Base-by-base conservation (phyloP, 1,139 yeast species). In the Diutina pseudorugosa region DNA sequence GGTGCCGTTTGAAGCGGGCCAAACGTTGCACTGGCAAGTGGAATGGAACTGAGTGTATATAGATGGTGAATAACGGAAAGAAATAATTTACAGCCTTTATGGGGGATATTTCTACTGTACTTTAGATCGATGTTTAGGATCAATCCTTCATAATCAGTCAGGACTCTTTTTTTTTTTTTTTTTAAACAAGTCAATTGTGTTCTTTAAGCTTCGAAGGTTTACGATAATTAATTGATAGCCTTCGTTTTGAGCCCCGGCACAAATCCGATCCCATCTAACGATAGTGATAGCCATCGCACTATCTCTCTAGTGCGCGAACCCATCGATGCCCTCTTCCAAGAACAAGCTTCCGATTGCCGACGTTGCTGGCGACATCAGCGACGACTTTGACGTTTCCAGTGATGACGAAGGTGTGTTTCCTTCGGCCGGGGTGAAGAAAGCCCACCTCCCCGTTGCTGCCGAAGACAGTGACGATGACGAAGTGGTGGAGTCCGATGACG, bases 1-100 rank as follows among this genome's bases (percentile, higher is more conserved):
- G 47, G 93, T 89, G 21, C 98, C 98, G n/a, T 93, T 93, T 73
- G 77, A 75, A 61, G 91, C 96, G 12, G 96, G 96, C 20, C 82
- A 85, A 53, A 76, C 72, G 54, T 73, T 93, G 51, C 63, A 74
- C 41, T 93, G 95, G 90, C 66, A 79, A n/a, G 78, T 81, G 12
- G 85, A 84, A 65, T 91, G 97, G 36, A 30, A 30, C 36, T 30
- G 36, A 30, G 36, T 30, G 36, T 30, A 30, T 30, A 30, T 30
- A 30, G 36, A 30, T 9, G 11, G n/a, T 30, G 11, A 14, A 4
- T 23, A 30, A 14, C 6, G n/a, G 36, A 30, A 30, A 27, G n/a
- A n/a, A n/a, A n/a, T n/a, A n/a, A n/a, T n/a, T n/a, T n/a, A n/a
- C n/a, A n/a, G n/a, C n/a, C n/a, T n/a, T n/a, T n/a, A n/a, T n/a